phyloP scores from a whole-genome alignment of 768 basidiomycete species.

The Termitomyces heimii region DNA sequence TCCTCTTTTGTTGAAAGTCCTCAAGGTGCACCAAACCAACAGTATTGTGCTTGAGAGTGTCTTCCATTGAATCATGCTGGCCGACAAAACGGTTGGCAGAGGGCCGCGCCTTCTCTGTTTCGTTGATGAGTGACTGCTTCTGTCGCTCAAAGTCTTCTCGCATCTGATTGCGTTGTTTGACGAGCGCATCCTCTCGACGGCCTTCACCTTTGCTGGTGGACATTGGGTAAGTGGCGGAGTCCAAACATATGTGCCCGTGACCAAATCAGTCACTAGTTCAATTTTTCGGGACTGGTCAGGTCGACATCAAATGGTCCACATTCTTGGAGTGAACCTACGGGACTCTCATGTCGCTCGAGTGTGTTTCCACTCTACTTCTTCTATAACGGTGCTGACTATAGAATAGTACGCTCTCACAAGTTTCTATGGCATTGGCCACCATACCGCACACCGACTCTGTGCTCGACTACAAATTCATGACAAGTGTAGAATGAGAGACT shows the following conservation, averaged over 20 bases:
- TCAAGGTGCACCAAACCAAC: constrained; percentile 89
- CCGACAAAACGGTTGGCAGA: constrained; percentile 87
- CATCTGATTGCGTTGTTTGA: constrained; percentile 75
- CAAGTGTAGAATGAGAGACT: constrained; percentile 69
- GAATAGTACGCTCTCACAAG: constrained; percentile 80
- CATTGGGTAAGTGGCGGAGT: constrained; percentile 42
- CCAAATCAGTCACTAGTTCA: constrained; percentile 10
- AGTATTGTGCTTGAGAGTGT: constrained; percentile 83
- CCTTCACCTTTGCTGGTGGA: constrained; percentile 74
- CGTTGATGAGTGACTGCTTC: constrained; percentile 74
- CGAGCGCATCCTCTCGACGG: constrained; percentile 80
- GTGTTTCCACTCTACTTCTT: constrained; percentile 34
- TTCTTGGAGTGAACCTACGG: constrained; percentile 79
- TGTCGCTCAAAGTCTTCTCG: constrained; percentile 80
- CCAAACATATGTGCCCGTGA: constrained; percentile 16
- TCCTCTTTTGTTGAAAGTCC: constrained; percentile 86
- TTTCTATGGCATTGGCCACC: constrained; percentile 84
- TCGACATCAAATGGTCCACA: constrained; percentile 62
- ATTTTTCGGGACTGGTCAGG: background rate
- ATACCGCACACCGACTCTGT: constrained; percentile 75
- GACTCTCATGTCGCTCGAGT: constrained; percentile 78
- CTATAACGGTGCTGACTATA: background rate
- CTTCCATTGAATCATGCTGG: constrained; percentile 92
- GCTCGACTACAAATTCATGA: constrained; percentile 92
- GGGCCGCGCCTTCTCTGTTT: constrained; percentile 90